Base-by-base conservation (phyloP, 352 stramenopile species). In the Pythium brachiatum region DNA sequence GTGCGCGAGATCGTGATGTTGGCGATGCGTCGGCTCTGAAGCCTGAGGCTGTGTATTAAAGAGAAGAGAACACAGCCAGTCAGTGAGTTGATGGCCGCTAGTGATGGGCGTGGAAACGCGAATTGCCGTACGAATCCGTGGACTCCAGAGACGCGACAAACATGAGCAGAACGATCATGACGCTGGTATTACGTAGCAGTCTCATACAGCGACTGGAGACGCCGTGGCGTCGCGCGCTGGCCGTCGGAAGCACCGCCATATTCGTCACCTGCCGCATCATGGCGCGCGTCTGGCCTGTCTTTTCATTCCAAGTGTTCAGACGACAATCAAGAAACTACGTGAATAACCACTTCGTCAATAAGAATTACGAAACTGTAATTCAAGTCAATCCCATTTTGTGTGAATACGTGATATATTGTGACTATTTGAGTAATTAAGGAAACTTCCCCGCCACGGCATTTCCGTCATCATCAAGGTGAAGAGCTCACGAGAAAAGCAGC, bases 1-100 rank as follows among this genome's bases (percentile, higher is more conserved):
- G n/a, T 46, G 47, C 38, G 48, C 20, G 12, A 21, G 38, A 65
- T 41, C 20, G 58, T 56, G 50, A 66, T 47, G 50, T 66, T 66
- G 20, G 39, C 15, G 31, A 66, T 60, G 27, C 34, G 51, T 6
- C 32, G 29, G 39, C 23, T 60, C 4, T 46, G 38, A 8, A 66
- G 38, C 29, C 55, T 27, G 25, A 66, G 39, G 16, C 60, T 66
- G 43, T 29, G 15, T 31, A 20, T 6, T 21, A n/a, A n/a, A 56
- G 29, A 53, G 46, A 18, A 53, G 12, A 18, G 11, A 13, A 4
- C 7, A 25, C n/a, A 31, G 20, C 44, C 27, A 12, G 21, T 32
- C 7, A 27, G 23, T 31, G 21, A 31, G 23, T 15, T 39, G 13
- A 23, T 38, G 20, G 4, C 3, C 3, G 25, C 36, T 3, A 36